A percentile compares a stretch with the other conserved stretches of the same genome.
Conservation (phyloP, 192 early-diverging fungal genomes). For the Piromyces finnis region DNA sequence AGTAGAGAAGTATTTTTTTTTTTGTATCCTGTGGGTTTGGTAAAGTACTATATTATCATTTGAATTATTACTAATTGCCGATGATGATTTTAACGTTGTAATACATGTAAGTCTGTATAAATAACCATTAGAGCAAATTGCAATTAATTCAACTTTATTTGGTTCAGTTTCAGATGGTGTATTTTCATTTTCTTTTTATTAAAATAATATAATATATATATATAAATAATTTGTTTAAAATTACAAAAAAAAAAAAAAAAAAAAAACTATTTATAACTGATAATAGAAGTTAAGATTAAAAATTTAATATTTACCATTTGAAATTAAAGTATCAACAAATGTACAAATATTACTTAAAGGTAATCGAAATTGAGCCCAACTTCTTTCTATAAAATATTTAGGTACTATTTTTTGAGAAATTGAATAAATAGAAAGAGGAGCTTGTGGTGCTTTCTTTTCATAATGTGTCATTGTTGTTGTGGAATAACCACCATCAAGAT, state of each 20-base stretch:
- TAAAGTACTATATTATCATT: not conserved
- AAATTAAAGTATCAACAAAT: not conserved
- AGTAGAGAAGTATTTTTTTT: not conserved
- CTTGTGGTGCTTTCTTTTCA: not conserved
- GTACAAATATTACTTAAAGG: not conserved
- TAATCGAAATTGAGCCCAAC: not conserved
- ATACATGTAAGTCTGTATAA: not conserved
- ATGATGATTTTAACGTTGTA: not conserved
- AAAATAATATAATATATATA: too few relatives aligned
- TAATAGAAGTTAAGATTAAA: too few relatives aligned
- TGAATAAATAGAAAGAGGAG: not conserved
- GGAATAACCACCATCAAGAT: not conserved
- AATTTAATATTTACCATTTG: too few relatives aligned
- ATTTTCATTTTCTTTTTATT: too few relatives aligned
- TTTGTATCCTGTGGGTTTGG: not conserved
- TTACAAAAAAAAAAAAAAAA: too few relatives aligned
- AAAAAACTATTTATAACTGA: too few relatives aligned
- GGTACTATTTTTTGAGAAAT: not conserved
- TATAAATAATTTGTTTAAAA: too few relatives aligned
- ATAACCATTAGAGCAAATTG: not conserved
- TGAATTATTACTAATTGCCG: not conserved
- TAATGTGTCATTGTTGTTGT: not conserved
- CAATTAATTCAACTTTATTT: not conserved
- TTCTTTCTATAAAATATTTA: not conserved
- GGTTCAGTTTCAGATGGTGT: too few relatives aligned